Evolutionary conservation across 441 rosid species (phyloP).

Genomic region (Euphorbia corollata): DNA sequence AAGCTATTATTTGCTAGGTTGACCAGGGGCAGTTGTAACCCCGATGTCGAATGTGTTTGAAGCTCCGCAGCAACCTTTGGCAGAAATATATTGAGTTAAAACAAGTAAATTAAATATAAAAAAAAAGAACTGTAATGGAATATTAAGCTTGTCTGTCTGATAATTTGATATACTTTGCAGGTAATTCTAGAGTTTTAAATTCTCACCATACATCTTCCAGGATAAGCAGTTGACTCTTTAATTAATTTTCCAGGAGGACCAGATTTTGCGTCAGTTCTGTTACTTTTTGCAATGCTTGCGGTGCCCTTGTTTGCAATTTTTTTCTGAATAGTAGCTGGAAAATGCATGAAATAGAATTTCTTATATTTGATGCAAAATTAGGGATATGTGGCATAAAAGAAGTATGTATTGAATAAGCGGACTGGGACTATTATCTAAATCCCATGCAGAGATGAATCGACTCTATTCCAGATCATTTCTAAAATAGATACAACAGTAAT

Average conservation of each 20-base stretch:
- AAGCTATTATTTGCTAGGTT: slow-evolving; percentile 26
- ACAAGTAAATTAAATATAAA: neutral
- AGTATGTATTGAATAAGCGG: slow-evolving; percentile 1
- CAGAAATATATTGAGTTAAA: slow-evolving; percentile 9
- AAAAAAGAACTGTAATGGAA: neutral
- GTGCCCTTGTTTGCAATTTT: slow-evolving; percentile 33
- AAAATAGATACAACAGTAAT: neutral
- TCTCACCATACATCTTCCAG: slow-evolving; percentile 54
- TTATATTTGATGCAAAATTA: slow-evolving; percentile 7
- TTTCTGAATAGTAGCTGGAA: slow-evolving; percentile 38
- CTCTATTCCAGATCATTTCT: neutral
- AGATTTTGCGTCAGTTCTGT: slow-evolving; percentile 34
- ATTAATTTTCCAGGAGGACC: slow-evolving; percentile 33
- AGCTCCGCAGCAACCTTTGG: slow-evolving; percentile 35
- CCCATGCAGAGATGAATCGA: slow-evolving; percentile 5
- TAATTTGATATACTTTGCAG: slow-evolving; percentile 16
- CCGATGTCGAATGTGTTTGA: slow-evolving; percentile 31
- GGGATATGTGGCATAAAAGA: neutral
- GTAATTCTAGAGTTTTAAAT: slow-evolving; percentile 11
- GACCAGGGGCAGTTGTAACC: slow-evolving; percentile 25
- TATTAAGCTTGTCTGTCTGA: slow-evolving; percentile 14
- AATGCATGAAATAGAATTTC: slow-evolving; percentile 19
- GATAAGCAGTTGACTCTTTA: slow-evolving; percentile 41
- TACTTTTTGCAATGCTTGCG: slow-evolving; percentile 28
- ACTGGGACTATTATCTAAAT: neutral